Percentiles rank a stretch among this genome's conserved stretches.
Conservation (phyloP, 257 asterid genomes). For the Solanum acaule region DNA sequence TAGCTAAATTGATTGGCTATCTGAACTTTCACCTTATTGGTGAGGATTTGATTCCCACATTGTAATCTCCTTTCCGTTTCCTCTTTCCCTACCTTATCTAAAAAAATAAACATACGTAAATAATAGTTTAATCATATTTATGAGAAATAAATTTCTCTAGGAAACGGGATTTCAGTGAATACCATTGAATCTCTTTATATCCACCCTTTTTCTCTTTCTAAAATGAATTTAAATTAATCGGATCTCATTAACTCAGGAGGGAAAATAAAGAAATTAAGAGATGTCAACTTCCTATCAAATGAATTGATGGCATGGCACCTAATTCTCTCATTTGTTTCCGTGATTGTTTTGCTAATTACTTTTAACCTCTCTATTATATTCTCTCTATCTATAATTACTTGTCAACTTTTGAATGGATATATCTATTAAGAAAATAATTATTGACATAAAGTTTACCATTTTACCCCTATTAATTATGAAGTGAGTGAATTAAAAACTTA, state of each 20-base stretch:
- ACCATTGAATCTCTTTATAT: not conserved
- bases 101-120: not conserved
- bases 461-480: too few relatives aligned
- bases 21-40: not conserved
- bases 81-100: too few relatives aligned
- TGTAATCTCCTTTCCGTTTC: not conserved
- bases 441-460: too few relatives aligned
- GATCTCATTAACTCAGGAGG: fast-evolving
- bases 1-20: not conserved
- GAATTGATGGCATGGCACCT: not conserved
- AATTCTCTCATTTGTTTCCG: not conserved
- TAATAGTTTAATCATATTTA: not conserved
- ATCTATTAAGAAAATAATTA: too few relatives aligned
- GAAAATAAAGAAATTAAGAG: not conserved
- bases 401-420: too few relatives aligned
- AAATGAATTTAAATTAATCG: not conserved
- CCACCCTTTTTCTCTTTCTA: not conserved
- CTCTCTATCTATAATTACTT: too few relatives aligned
- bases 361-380: not conserved
- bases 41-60: not conserved
- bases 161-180: not conserved
- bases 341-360: not conserved
- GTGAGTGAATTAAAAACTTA: too few relatives aligned
- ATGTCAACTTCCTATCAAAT: not conserved
- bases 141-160: not conserved